Evolutionary conservation across 257 asterid species (phyloP).

Genomic region (Schizonepeta tenuifolia): DNA sequence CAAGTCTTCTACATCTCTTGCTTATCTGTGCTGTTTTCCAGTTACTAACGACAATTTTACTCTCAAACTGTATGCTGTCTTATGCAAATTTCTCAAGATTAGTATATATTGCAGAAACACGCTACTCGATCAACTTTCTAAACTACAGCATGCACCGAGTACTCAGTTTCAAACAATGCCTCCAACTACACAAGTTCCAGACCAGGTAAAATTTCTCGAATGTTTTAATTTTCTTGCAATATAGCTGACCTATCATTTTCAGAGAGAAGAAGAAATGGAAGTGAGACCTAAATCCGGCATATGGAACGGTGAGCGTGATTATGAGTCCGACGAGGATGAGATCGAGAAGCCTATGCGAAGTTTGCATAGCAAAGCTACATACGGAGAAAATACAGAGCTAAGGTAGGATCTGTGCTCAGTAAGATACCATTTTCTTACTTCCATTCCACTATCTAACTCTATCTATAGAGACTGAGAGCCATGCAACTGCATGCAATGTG

Average conservation of each 20-base stretch:
- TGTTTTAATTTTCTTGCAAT: constrained; percentile 13
- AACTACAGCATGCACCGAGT: constrained; percentile 80
- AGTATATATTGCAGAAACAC: constrained; percentile 59
- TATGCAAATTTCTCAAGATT: constrained; percentile 25
- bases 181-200: constrained; percentile 65
- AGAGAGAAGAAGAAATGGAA: constrained; percentile 84
- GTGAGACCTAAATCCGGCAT: constrained; percentile 78
- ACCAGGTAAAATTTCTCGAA: constrained; percentile 52
- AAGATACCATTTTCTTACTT: constrained; percentile 1
- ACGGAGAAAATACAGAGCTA: constrained; percentile 41
- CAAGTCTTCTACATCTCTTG: background rate
- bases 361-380: constrained; percentile 42
- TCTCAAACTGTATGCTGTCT: background rate
- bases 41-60: background rate
- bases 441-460: background rate
- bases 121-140: constrained; percentile 75
- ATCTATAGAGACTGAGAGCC: too few relatives aligned
- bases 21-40: background rate
- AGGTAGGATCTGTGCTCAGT: constrained; percentile 48
- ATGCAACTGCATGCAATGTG: too few relatives aligned
- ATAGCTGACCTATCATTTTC: constrained; percentile 32
- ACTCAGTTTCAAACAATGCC: constrained; percentile 80
- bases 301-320: constrained; percentile 77
- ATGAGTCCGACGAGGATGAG: constrained; percentile 75
- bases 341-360: constrained; percentile 56